Conservation (phyloP, 1,139 yeast genomes). For the Dujonia santamariae region DNA sequence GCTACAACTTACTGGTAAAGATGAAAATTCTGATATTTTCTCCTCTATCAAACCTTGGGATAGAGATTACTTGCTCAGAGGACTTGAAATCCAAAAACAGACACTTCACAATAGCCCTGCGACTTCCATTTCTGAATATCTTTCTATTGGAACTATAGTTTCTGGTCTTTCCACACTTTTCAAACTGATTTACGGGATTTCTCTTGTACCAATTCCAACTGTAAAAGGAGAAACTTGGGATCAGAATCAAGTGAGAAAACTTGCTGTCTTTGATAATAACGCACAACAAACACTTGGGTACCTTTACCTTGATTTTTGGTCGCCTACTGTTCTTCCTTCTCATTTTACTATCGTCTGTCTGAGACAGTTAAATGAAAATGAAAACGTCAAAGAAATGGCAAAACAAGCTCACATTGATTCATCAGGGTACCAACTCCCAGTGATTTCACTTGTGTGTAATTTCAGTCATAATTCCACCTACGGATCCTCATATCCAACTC, state of each 20-base stretch:
- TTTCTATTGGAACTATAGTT: constrained; percentile 84
- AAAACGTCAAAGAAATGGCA: constrained; percentile 33
- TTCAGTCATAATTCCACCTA: constrained; percentile 39
- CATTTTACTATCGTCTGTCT: constrained; percentile 98
- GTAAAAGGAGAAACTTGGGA: constrained; percentile 86
- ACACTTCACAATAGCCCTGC: constrained; percentile 17
- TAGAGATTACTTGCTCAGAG: constrained; percentile 59
- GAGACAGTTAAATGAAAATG: constrained; percentile 38
- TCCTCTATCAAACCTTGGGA: constrained; percentile 77
- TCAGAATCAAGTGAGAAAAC: constrained; percentile 70
- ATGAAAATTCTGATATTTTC: constrained; percentile 24
- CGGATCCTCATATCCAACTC: constrained; percentile 29
- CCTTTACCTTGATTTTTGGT: constrained; percentile 46
- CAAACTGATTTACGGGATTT: constrained; percentile 68
- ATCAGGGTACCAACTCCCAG: constrained; percentile 74
- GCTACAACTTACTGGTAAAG: constrained; percentile 10
- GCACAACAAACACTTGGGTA: constrained; percentile 31
- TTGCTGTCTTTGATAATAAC: constrained; percentile 54
- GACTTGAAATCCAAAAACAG: no score
- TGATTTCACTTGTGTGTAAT: constrained; percentile 85
- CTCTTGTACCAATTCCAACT: constrained; percentile 64
- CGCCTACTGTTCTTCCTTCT: constrained; percentile 63
- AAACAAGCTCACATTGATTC: constrained; percentile 53
- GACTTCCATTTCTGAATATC: constrained; percentile 50
- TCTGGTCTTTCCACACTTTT: constrained; percentile 78